A percentile compares a stretch with the other conserved stretches of the same genome.
Evolutionary conservation across 208 protist species (phyloP).

Genomic region (Entamoeba moshkovskii): DNA sequence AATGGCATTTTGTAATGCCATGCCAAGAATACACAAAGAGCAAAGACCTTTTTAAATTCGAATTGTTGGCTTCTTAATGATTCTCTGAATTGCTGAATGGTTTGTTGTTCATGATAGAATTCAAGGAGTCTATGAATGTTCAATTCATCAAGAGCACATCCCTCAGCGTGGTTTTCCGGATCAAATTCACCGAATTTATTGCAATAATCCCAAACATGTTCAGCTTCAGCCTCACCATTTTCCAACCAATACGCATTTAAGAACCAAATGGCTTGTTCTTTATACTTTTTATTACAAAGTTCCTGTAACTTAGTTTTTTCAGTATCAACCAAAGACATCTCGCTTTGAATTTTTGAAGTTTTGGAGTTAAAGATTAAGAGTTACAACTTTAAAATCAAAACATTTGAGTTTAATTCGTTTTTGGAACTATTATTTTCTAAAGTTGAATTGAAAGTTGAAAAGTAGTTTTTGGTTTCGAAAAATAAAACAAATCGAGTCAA

Average conservation of each 20-base stretch:
- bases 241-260: not conserved
- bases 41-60: not conserved
- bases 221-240: not conserved
- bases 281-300: not conserved
- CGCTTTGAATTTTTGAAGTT: no score
- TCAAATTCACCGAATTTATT: not conserved
- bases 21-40: not conserved
- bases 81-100: not conserved
- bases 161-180: not conserved
- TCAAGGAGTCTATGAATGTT: not conserved
- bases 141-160: not conserved
- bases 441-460: no score
- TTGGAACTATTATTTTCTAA: no score
- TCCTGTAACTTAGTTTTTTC: not conserved
- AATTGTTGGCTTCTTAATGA: not conserved
- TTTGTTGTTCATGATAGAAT: not conserved
- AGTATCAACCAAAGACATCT: no score
- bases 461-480: no score
- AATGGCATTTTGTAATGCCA: not conserved
- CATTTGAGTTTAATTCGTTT: no score
- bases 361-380: no score
- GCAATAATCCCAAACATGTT: not conserved
- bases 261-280: conserved; percentile 9
- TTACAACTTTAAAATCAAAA: no score
- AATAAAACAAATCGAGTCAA: no score